Evolutionary conservation across 495 filamentous ascomycete genomes (phyloP).

Genomic region (Haplographium delicatum): DNA sequence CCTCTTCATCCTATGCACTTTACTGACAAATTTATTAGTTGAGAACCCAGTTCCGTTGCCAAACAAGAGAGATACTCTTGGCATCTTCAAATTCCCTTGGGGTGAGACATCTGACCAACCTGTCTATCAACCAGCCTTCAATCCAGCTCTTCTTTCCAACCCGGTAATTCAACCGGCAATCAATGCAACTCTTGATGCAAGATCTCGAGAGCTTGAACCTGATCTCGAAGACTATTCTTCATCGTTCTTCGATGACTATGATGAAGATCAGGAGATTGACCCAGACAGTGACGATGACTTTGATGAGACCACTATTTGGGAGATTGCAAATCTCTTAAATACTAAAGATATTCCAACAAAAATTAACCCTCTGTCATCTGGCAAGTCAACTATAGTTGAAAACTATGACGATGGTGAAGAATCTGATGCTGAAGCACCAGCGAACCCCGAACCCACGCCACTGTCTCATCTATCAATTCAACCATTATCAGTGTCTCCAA

Average conservation of each 20-base stretch:
- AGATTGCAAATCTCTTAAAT: slow-evolving; percentile 49
- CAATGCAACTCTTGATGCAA: slow-evolving; percentile 28
- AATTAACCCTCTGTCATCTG: slow-evolving; percentile 33
- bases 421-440: background rate
- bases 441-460: background rate
- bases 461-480: slow-evolving; percentile 11
- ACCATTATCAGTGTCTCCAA: slow-evolving; percentile 10
- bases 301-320: slow-evolving; percentile 51
- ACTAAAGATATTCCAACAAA: slow-evolving; percentile 39
- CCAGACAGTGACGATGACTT: slow-evolving; percentile 42
- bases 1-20: too few relatives aligned
- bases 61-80: slow-evolving; percentile 44
- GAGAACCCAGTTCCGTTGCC: slow-evolving; percentile 50
- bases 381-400: slow-evolving; percentile 11
- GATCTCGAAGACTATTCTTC: slow-evolving; percentile 35
- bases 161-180: slow-evolving; percentile 9
- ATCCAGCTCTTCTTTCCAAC: slow-evolving; percentile 15
- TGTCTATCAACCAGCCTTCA: slow-evolving; percentile 22
- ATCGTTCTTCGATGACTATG: slow-evolving; percentile 34
- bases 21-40: too few relatives aligned
- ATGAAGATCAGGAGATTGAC: slow-evolving; percentile 38
- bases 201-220: slow-evolving; percentile 31
- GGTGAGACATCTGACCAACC: slow-evolving; percentile 49
- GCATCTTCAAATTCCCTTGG: slow-evolving; percentile 55
- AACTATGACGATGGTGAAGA: slow-evolving; percentile 23